Percentiles rank a stretch among this genome's conserved stretches.
phyloP scores from a whole-genome alignment of 257 asterid species.

The Salvia miltiorrhiza region DNA sequence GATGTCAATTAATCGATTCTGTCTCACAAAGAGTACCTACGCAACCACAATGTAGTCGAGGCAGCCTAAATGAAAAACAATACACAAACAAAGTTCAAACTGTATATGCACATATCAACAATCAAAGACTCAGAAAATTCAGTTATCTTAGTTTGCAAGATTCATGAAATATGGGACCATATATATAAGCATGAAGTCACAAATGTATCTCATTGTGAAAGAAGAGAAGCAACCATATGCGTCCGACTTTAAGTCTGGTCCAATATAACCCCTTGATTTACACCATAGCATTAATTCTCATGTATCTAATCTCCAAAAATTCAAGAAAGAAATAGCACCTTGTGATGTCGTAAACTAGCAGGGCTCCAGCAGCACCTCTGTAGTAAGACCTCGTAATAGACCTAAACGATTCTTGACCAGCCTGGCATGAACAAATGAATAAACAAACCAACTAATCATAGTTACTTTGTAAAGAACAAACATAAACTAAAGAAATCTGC shows the following conservation, averaged over 20 bases:
- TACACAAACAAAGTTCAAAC: background rate
- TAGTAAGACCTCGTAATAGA: slow-evolving; percentile 82
- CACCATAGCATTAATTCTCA: background rate
- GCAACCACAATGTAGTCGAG: background rate
- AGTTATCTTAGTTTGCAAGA: background rate
- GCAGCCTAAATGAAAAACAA: background rate
- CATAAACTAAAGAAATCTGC: background rate
- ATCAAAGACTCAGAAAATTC: background rate
- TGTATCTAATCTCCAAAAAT: background rate
- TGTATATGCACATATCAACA: background rate
- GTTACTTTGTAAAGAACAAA: background rate
- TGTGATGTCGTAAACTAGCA: slow-evolving; percentile 80
- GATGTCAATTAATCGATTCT: background rate
- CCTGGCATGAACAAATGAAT: slow-evolving; percentile 30
- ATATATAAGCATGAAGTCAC: slow-evolving; percentile 5
- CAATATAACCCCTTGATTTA: background rate
- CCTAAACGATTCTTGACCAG: slow-evolving; percentile 86
- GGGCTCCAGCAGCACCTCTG: slow-evolving; percentile 89
- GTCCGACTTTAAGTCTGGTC: background rate
- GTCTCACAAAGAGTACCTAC: background rate
- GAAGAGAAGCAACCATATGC: background rate
- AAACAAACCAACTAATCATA: background rate
- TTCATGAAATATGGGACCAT: background rate
- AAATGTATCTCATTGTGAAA: background rate
- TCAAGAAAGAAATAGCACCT: slow-evolving; percentile 38